Base-by-base conservation (phyloP, 306 rosid genomes). In the Fagus crenata region DNA sequence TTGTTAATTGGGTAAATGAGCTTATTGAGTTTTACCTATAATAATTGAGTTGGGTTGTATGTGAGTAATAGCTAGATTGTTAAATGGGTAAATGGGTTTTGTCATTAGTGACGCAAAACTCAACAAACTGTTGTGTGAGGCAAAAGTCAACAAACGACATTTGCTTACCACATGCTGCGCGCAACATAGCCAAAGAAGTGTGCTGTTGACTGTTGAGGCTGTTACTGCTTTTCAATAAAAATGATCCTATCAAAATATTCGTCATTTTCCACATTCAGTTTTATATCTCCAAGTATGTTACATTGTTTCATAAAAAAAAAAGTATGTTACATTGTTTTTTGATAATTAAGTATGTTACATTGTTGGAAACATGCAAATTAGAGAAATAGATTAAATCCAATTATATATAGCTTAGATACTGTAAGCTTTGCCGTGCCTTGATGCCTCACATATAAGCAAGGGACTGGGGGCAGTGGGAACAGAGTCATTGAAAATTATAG, bases 171-270 rank as follows among this genome's bases (percentile, higher is more conserved):
- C 71, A 65, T 59, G 67, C 54, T 69, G 73, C 79, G 28, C 28
- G 28, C 28, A 22, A 33, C 22, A 1, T 12, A 72, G 28, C 49
- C 76, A 43, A 51, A 61, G 55, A 28, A 17, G 53, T 69, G 56
- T 75, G 49, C 75, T 82, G 79, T 39, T 53, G 71, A n/a, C 75
- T 82, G 79, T 39, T 53, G 71, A n/a, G 72, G 54, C 73, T n/a
- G 7, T 72, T 69, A 74, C 81, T 67, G 32, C 51, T 63, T 65
- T 46, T 74, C 78, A 53, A 71, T 28, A 46, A 36, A 22, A 31
- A 65, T 40, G 11, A 9, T 11, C 53, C 13, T 49, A 22, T 67
- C 22, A 7, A 56, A 7, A 76, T 18, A 37, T 76, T 53, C 53
- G 8, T 42, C 49, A 35, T 65, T 36, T 60, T 63, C 82, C 73